Base-by-base conservation (phyloP, 2,329 filamentous ascomycete genomes). In the Scytalidium sp. region DNA sequence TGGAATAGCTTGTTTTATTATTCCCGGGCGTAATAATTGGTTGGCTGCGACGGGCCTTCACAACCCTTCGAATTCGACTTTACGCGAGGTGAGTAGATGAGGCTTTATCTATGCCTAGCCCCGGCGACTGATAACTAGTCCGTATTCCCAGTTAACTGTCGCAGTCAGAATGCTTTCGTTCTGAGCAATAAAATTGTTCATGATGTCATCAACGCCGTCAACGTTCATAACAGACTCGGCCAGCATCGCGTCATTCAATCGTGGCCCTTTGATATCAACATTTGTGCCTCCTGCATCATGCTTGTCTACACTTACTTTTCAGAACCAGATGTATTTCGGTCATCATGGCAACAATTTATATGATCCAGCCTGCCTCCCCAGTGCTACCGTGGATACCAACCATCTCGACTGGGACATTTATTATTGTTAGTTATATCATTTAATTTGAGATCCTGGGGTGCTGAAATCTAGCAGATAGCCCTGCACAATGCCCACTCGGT, bases 241-340 rank as follows among this genome's bases (percentile, higher is more conserved):
- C 7, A 13, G 7, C 13, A 29, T 29, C 25, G 25, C 25, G 25
- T 29, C 25, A 8, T 29, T 29, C 25, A 29, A 29, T 40, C 50
- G 46, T 17, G 50, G 50, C 2, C 50, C 50, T 7, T 41, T 42
- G 3, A 49, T 39, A 19, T 25, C 50, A 3, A 41, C 19, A 29
- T 49, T 46, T 39, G 46, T 32, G 11, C 50, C 42, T 17, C 50
- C 50, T 10, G 15, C 32, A 46, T 51, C 50, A 51, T 51, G 50
- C 43, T 25, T 51, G 4, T 45, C 42, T 17, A 51, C 50, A n/a
- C 39, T 51, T 13, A 51, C 50, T 3, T 41, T 8, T 6, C 19
- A 13, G 5, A 25, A n/a, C 39, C 22, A 25, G 3, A 45, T 48
- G 36, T 51, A 51, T 36, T 45, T 49, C n/a, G 50, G 45, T 9